Evolutionary conservation across 345 rosid species (phyloP), one percentile per base, ranked within the genome.

Genomic region (Eucalyptus shirleyi): DNA sequence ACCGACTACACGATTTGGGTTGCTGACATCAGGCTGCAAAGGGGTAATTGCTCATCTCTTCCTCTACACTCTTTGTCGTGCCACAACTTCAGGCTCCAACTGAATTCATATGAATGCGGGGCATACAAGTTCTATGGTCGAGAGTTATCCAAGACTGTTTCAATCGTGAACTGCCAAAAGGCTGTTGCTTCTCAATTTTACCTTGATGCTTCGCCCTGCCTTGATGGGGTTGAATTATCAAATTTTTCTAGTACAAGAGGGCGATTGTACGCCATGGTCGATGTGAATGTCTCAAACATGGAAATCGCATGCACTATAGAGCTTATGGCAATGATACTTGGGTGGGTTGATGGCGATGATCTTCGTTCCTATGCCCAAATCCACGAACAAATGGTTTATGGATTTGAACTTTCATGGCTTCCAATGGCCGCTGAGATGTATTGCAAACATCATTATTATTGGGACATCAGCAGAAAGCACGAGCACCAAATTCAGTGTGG

Each of bases 121-220:
- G 3, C 3, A n/a, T 16, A 15, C 40, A 5, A 2, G 40, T 67
- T 7, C 40, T 4, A 14, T 1, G 37, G 72, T n/a, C 40, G 12
- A n/a, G 23, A 67, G 23, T 8, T 17, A 32, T 67, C 40, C 23
- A 67, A 32, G 80, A 17, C 80, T 6, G 6, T 67, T 3, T 8
- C 14, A 2, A 34, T 72, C 14, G 8, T 72, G 45, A 11, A 19
- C 13, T 37, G 82, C 82, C 6, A 23, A 3, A 18, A 69, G 81
- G 44, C 26, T 1, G 13, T 32, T 9, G 44, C 10, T 72, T 72
- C 44, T 72, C 14, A 2, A 2, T 37, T 19, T 72, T 9, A 72
- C 44, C 0, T 72, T 3, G 26, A 72, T 2, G 26, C 1, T 72
- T 0, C 4, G 4, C 19, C 13, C 1, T 34, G 44, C 44, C 12